A percentile compares a stretch with the other conserved stretches of the same genome.
Conservation (phyloP, 441 rosid species). For the Erodium texanum region DNA sequence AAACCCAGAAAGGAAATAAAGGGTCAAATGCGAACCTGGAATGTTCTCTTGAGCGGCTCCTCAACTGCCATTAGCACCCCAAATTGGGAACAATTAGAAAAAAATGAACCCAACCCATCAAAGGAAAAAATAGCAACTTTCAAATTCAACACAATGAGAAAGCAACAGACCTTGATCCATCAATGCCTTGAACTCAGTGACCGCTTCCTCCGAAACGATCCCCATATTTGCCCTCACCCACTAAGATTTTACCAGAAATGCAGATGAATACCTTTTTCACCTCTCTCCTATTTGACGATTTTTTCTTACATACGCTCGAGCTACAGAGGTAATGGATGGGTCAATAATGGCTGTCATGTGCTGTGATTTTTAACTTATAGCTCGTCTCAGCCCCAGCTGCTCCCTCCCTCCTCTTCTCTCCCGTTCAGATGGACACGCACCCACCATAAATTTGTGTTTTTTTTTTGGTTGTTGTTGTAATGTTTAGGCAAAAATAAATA, state of each 20-base stretch:
- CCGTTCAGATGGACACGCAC: no score
- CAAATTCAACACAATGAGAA: neutral
- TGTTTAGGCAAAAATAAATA: no score
- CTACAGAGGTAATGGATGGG: no score
- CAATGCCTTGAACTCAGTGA: conserved; percentile 46
- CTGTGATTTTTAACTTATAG: no score
- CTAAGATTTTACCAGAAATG: conserved; percentile 1
- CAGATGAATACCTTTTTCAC: neutral
- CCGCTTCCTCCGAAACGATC: conserved; percentile 50
- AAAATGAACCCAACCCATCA: neutral
- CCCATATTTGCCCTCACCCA: conserved; percentile 33
- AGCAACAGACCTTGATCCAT: conserved; percentile 56
- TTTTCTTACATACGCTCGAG: no score
- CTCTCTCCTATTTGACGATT: neutral
- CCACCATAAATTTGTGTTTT: no score
- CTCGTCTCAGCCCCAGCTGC: no score
- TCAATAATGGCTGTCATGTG: no score
- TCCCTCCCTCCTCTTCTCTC: no score
- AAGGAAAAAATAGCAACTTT: neutral
- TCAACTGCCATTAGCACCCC: conserved; percentile 43
- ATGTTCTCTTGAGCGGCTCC: conserved; percentile 58
- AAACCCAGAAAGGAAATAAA: conserved; percentile 11
- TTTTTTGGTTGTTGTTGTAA: no score
- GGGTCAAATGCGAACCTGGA: conserved; percentile 40
- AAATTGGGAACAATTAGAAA: conserved; percentile 3